These are phyloP conservation scores for Trichoderma gracile DNA, from an alignment of 2,329 filamentous ascomycete genomes.

Conservation along the genomic window DNA sequence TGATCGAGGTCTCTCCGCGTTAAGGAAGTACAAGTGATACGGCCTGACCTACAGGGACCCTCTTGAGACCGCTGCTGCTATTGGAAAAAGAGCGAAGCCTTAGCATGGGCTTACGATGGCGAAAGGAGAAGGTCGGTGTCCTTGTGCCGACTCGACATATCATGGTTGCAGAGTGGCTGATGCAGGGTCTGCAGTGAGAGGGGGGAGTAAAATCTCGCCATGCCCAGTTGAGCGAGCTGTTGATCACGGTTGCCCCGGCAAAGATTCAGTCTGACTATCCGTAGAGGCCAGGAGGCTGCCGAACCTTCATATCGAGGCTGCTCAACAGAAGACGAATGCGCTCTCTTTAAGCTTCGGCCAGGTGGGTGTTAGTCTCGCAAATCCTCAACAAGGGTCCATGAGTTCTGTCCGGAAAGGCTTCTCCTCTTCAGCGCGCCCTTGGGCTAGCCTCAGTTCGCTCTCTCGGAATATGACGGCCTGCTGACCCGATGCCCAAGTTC, in stretches of 20 bases:
- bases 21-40: background rate
- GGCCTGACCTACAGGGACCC: no score
- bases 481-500: conserved; percentile 21
- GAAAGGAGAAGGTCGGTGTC: no score
- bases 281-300: background rate
- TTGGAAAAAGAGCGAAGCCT: no score
- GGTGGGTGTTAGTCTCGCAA: background rate
- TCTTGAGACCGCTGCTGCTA: no score
- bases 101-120: no score
- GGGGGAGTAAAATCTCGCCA: background rate
- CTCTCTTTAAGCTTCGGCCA: no score
- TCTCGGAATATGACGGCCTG: background rate
- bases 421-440: background rate
- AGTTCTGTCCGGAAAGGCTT: background rate
- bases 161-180: background rate
- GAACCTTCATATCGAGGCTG: background rate
- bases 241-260: conserved; percentile 5
- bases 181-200: background rate
- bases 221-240: background rate
- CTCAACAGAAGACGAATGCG: no score
- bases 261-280: background rate
- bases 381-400: background rate
- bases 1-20: background rate
- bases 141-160: background rate
- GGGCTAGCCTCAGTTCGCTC: background rate